These are phyloP conservation scores for Trichoderma simmonsii DNA, from an alignment of 2,329 filamentous ascomycete genomes.

Conservation along the genomic window DNA sequence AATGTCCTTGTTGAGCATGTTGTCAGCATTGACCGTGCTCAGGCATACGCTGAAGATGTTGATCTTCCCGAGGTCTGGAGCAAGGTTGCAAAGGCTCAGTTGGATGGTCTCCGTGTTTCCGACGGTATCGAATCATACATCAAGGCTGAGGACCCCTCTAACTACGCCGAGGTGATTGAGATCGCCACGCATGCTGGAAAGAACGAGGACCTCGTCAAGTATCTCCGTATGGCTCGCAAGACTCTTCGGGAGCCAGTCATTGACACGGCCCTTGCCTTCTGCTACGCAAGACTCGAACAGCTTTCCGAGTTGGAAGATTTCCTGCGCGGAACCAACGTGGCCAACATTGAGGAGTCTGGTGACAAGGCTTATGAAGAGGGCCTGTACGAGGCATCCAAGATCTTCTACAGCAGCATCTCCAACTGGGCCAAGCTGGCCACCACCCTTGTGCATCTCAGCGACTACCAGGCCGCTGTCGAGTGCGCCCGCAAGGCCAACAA, in stretches of 20 bases:
- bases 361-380: slow-evolving; percentile 97
- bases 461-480: slow-evolving; percentile 97
- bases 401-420: slow-evolving; percentile 96
- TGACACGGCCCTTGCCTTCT: slow-evolving; percentile 91
- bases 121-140: slow-evolving; percentile 98
- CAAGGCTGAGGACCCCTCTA: slow-evolving; percentile 85
- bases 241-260: slow-evolving; percentile 90
- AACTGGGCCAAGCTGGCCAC: slow-evolving; percentile 99
- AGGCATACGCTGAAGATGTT: slow-evolving; percentile 91
- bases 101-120: slow-evolving; percentile 88
- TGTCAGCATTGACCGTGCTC: slow-evolving; percentile 95
- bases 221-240: slow-evolving; percentile 94
- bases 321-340: slow-evolving; percentile 86
- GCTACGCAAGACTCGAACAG: slow-evolving; percentile 87
- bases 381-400: slow-evolving; percentile 93
- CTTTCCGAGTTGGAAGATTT: slow-evolving; percentile 95
- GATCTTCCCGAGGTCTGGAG: slow-evolving; percentile 97
- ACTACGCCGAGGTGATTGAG: slow-evolving; percentile 95
- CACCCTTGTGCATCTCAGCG: slow-evolving; percentile 91
- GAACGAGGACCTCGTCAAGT: slow-evolving; percentile 96
- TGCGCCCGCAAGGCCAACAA: slow-evolving; percentile 98
- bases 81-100: slow-evolving; percentile 94
- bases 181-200: slow-evolving; percentile 93
- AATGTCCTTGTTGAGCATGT: slow-evolving; percentile 94
- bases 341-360: slow-evolving; percentile 92